Percentiles rank a stretch among this genome's conserved stretches.
phyloP scores from a whole-genome alignment of 1,284 basidiomycete genomes.

The Austroboletus novae-zelandiae region DNA sequence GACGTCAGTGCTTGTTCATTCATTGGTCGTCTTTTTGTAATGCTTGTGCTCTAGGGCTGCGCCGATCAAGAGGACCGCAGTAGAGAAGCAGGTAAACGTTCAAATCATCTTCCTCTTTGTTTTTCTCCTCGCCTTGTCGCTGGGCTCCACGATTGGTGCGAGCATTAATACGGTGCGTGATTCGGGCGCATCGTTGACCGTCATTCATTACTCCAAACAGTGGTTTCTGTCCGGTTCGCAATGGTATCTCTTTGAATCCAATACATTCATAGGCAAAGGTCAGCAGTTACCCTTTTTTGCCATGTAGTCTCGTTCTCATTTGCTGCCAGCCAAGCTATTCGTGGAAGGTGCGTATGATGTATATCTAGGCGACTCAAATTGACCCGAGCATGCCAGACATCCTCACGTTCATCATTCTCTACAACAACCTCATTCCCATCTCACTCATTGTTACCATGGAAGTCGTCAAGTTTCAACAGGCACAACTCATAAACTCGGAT shows the following conservation, averaged over 20 bases:
- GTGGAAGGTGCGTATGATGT: constrained; percentile 59
- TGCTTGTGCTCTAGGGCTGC: constrained; percentile 58
- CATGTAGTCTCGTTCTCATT: constrained; percentile 3
- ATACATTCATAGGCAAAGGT: constrained; percentile 62
- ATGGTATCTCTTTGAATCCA: constrained; percentile 77
- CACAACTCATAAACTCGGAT: constrained; percentile 95
- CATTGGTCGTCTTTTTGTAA: background rate
- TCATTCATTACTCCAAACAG: constrained; percentile 26
- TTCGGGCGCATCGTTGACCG: background rate
- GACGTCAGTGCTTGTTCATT: constrained; percentile 60
- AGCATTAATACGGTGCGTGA: constrained; percentile 68
- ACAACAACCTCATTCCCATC: constrained; percentile 99
- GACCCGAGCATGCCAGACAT: constrained; percentile 60
- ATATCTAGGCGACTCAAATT: constrained; percentile 1
- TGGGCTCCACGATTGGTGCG: constrained; percentile 91
- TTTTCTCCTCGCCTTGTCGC: constrained; percentile 81
- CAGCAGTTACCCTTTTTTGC: constrained; percentile 19
- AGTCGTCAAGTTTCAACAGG: constrained; percentile 98
- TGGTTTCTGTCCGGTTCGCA: constrained; percentile 84
- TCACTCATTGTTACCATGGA: constrained; percentile 99
- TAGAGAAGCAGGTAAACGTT: constrained; percentile 94
- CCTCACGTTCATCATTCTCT: constrained; percentile 96
- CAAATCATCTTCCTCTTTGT: constrained; percentile 97
- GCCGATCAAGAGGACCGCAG: constrained; percentile 95
- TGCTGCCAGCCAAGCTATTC: constrained; percentile 64